These are phyloP conservation scores for Didymella segeticola DNA, from an alignment of 2,329 filamentous ascomycete genomes.

Conservation along the genomic window DNA sequence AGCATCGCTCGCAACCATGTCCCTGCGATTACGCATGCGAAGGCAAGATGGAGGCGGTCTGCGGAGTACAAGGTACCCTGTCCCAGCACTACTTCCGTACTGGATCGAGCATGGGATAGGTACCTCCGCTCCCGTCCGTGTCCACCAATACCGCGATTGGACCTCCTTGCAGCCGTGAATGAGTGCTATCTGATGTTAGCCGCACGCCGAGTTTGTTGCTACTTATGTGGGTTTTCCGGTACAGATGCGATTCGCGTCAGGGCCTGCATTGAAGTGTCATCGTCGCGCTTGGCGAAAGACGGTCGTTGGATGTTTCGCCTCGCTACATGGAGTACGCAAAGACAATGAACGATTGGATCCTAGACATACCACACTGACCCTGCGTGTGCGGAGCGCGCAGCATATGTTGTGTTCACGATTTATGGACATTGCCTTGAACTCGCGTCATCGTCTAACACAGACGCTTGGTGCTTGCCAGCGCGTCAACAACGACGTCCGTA, in stretches of 20 bases:
- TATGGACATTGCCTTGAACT: too few species aligned
- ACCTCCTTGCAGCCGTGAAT: not conserved
- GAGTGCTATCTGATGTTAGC: constrained; percentile 19
- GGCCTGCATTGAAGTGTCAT: too few species aligned
- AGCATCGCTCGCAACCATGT: constrained; percentile 17
- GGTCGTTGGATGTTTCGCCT: too few species aligned
- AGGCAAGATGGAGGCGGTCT: constrained; percentile 27
- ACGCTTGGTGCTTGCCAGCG: too few species aligned
- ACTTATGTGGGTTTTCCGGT: constrained; percentile 14
- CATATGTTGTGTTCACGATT: too few species aligned
- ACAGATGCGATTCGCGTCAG: not conserved
- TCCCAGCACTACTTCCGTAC: constrained; percentile 24
- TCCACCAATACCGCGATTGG: not conserved
- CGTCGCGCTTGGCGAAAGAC: too few species aligned
- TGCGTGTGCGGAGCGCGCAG: too few species aligned
- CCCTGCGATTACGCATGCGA: constrained; percentile 18
- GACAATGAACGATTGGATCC: too few species aligned
- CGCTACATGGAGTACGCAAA: too few species aligned
- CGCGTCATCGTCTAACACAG: too few species aligned
- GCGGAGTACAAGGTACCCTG: constrained; percentile 30
- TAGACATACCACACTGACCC: too few species aligned
- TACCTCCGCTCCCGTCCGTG: constrained; percentile 25
- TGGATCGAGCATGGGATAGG: constrained; percentile 28
- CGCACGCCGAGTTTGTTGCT: constrained; percentile 15
- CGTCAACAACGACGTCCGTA: too few species aligned